A percentile compares a stretch with the other conserved stretches of the same genome.
Conservation (phyloP, 2,329 filamentous ascomycete genomes). For the Bipolaris victoriae region DNA sequence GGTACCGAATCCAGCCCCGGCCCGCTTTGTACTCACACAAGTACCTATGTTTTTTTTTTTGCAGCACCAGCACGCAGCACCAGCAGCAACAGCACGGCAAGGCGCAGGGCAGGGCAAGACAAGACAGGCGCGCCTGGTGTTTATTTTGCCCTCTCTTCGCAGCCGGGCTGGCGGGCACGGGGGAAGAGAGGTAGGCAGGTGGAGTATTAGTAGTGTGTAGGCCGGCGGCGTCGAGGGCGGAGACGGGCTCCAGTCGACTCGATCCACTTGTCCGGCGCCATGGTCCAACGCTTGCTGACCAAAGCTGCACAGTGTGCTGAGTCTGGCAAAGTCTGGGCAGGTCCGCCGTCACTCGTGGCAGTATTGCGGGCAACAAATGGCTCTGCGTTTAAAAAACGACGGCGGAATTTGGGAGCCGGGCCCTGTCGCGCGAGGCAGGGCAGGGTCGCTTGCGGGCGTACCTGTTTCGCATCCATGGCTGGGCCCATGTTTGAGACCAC, state of each 20-base stretch:
- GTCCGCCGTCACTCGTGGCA: constrained; percentile 38
- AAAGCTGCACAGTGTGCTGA: constrained; percentile 31
- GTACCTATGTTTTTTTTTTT: constrained; percentile 26
- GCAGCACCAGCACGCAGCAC: constrained; percentile 36
- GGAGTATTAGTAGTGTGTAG: not conserved
- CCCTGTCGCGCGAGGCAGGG: constrained; percentile 24
- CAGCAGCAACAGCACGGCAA: constrained; percentile 37
- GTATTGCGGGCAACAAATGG: constrained; percentile 35
- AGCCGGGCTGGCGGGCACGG: too few relatives aligned
- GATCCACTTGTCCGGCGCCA: constrained; percentile 22
- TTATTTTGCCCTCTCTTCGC: not conserved
- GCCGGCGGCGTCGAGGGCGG: not conserved
- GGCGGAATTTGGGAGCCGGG: constrained; percentile 41
- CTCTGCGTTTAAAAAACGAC: constrained; percentile 43
- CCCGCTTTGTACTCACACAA: constrained; percentile 22
- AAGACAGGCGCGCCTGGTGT: constrained; percentile 1
- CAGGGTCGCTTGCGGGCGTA: constrained; percentile 30
- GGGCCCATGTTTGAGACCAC: constrained; percentile 35
- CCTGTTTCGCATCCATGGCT: constrained; percentile 41
- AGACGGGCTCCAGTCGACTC: constrained; percentile 14
- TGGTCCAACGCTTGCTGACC: constrained; percentile 33
- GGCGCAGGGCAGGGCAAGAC: constrained; percentile 18
- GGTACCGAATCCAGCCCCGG: constrained; percentile 38
- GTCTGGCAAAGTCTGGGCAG: constrained; percentile 35
- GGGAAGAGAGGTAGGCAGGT: not conserved